phyloP scores from a whole-genome alignment of 2,329 filamentous ascomycete genomes.

The Cadophora sp. region DNA sequence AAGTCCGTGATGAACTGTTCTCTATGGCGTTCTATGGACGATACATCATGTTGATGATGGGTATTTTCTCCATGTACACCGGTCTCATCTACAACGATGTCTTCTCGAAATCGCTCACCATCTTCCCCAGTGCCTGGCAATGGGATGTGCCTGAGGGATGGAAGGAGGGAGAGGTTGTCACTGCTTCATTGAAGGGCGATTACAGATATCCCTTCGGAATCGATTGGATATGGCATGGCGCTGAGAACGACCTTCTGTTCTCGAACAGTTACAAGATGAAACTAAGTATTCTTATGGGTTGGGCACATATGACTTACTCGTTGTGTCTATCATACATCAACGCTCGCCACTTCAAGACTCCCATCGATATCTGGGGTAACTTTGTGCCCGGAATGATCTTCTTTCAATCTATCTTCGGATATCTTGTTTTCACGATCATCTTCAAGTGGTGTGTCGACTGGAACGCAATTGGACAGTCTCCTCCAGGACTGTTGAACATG shows the following conservation, averaged over 20 bases:
- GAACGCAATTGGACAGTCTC: constrained; percentile 66
- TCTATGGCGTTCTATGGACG: constrained; percentile 99
- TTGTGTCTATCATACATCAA: constrained; percentile 93
- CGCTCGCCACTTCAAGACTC: constrained; percentile 90
- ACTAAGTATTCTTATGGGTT: constrained; percentile 96
- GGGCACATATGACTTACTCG: constrained; percentile 99
- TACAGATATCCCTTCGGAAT: constrained; percentile 96
- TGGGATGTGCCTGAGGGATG: constrained; percentile 69
- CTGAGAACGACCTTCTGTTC: constrained; percentile 94
- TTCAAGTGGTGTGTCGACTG: constrained; percentile 98
- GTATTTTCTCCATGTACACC: constrained; percentile 94
- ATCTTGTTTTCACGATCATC: constrained; percentile 90
- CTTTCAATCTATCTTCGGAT: constrained; percentile 98
- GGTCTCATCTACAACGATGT: constrained; percentile 97
- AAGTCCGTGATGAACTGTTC: constrained; percentile 91
- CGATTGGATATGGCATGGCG: constrained; percentile 95
- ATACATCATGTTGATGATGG: constrained; percentile 99
- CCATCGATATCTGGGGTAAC: constrained; percentile 96
- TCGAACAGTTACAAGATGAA: constrained; percentile 99
- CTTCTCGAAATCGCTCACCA: constrained; percentile 90
- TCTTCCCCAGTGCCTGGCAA: constrained; percentile 91
- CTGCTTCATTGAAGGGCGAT: constrained; percentile 68
- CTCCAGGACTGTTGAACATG: constrained; percentile 96
- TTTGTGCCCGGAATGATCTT: constrained; percentile 99
- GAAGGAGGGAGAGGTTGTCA: constrained; percentile 67